Evolutionary conservation across 2,329 filamentous ascomycete species (phyloP).

Genomic region (Colletotrichum magnum): DNA sequence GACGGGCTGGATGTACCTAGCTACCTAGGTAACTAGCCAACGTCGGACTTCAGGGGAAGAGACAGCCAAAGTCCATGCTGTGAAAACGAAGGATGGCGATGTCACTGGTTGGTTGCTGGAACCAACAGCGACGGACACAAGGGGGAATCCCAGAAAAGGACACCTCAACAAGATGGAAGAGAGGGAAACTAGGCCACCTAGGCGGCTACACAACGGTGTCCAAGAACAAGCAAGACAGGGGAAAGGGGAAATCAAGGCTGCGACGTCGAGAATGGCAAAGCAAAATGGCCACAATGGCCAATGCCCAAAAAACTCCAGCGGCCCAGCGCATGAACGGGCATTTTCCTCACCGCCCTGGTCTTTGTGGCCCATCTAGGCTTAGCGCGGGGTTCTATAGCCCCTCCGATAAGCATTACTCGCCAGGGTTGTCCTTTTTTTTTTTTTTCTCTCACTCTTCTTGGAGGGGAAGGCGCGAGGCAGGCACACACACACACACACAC

Average conservation of each 20-base stretch:
- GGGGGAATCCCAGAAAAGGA: not conserved
- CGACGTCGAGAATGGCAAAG: not conserved
- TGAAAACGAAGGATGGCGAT: not conserved
- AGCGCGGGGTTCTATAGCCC: constrained; percentile 42
- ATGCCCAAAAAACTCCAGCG: not conserved
- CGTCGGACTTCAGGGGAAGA: too few relatives aligned
- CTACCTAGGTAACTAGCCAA: not conserved
- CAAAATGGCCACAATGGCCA: not conserved
- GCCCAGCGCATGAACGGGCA: constrained; percentile 40
- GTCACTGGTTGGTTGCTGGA: not conserved
- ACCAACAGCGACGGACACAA: not conserved
- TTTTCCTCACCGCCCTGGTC: constrained; percentile 48
- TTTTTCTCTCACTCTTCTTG: not conserved
- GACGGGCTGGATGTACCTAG: not conserved
- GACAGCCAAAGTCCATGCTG: constrained; percentile 4
- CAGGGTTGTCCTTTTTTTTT: constrained; percentile 29
- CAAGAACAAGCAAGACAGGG: not conserved
- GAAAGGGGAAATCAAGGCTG: not conserved
- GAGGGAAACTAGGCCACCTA: not conserved
- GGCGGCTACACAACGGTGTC: too few relatives aligned
- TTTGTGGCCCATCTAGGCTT: constrained; percentile 36
- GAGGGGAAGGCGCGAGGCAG: constrained; percentile 18
- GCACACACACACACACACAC: not conserved
- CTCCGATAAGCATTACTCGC: constrained; percentile 47
- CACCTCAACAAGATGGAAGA: constrained; percentile 26